phyloP scores from a whole-genome alignment of 495 filamentous ascomycete genomes.

The Podospora appendiculata region DNA sequence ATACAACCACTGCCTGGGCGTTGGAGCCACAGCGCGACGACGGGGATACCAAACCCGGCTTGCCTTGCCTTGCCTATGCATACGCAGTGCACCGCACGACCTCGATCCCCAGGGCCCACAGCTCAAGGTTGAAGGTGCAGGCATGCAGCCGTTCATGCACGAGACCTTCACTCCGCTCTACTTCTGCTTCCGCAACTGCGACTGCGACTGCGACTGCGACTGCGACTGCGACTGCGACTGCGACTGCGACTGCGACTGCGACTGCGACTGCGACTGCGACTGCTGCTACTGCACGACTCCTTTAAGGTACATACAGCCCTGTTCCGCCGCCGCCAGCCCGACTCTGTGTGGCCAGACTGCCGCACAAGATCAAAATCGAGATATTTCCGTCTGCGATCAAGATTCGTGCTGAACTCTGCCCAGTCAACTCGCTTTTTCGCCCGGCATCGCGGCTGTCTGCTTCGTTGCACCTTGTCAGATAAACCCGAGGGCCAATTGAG shows the following conservation, averaged over 20 bases:
- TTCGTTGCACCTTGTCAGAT: background rate
- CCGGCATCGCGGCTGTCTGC: conserved; percentile 1
- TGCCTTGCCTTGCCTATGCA: too few species aligned
- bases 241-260: too few species aligned
- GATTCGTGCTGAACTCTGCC: conserved; percentile 4
- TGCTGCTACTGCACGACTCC: conserved; percentile 16
- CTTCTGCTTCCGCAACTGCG: too few species aligned
- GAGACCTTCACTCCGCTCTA: conserved; percentile 20
- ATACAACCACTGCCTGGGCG: background rate
- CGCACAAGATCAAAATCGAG: conserved; percentile 2
- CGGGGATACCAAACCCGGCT: too few species aligned
- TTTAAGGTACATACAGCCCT: conserved; percentile 16
- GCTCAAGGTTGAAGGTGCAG: background rate
- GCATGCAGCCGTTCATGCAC: conserved; percentile 22
- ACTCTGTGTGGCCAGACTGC: conserved; percentile 5
- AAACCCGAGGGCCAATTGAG: too few species aligned
- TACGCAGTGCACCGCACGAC: too few species aligned
- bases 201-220: too few species aligned
- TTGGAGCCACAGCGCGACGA: too few species aligned
- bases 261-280: too few species aligned
- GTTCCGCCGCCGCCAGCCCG: conserved; percentile 7
- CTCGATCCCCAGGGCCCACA: too few species aligned
- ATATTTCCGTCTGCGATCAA: background rate
- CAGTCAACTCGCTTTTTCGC: background rate
- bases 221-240: too few species aligned